Evolutionary conservation across 2,329 filamentous ascomycete species (phyloP).

Genomic region (Balansia obtecta): DNA sequence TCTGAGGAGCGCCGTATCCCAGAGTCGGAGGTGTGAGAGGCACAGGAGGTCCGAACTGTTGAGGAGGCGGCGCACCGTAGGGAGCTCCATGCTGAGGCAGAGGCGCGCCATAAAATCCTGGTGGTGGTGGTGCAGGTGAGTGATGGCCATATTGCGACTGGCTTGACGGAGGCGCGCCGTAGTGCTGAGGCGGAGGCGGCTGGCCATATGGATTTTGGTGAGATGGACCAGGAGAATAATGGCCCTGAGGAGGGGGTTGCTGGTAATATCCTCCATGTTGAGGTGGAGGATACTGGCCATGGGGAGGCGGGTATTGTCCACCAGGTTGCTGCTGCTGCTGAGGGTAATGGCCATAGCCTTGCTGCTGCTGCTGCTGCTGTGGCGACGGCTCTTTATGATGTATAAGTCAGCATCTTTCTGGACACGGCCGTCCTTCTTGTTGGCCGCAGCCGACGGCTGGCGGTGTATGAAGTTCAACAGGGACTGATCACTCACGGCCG

Average conservation of each 20-base stretch:
- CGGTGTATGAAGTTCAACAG: background rate
- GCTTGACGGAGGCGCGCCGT: constrained; percentile 17
- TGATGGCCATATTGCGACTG: constrained; percentile 13
- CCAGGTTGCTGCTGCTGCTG: constrained; percentile 10
- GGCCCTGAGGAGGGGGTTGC: constrained; percentile 12
- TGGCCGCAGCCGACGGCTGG: background rate
- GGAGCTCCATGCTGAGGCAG: constrained; percentile 16
- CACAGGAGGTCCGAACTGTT: constrained; percentile 17
- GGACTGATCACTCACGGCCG: constrained; percentile 24
- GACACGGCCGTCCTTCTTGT: background rate
- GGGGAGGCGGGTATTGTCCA: constrained; percentile 14
- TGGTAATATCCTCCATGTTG: constrained; percentile 19
- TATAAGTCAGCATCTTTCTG: background rate
- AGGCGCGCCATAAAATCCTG: constrained; percentile 28
- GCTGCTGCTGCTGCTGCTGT: constrained; percentile 17
- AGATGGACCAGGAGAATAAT: constrained; percentile 3
- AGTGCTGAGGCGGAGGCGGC: constrained; percentile 13
- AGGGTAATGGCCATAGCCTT: constrained; percentile 24
- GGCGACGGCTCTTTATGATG: constrained; percentile 18
- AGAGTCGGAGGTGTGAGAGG: constrained; percentile 53
- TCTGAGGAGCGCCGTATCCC: constrained; percentile 63
- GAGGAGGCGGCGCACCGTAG: constrained; percentile 29
- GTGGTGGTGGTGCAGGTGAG: constrained; percentile 9
- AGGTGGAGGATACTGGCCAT: constrained; percentile 22
- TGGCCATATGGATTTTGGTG: constrained; percentile 13